A percentile compares a stretch with the other conserved stretches of the same genome.
phyloP scores from a whole-genome alignment of 352 stramenopile species.

The Globisporangium cylindrosporum region DNA sequence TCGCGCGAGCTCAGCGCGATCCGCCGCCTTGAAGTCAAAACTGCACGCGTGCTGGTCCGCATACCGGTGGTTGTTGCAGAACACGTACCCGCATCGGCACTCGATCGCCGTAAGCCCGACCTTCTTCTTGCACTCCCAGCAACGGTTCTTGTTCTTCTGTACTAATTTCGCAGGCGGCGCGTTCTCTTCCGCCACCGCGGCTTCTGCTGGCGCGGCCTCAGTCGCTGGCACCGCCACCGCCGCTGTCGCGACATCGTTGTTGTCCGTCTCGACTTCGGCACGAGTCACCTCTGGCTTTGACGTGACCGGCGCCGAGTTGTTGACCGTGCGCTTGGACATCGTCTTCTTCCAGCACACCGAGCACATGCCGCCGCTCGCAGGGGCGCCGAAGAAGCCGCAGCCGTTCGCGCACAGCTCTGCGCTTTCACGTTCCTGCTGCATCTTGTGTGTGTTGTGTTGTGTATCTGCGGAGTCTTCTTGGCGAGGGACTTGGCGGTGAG shows the following conservation, averaged over 20 bases:
- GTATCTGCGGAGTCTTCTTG: not conserved
- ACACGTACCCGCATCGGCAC: conserved; percentile 87
- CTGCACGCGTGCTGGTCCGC: conserved; percentile 83
- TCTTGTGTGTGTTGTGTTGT: conserved; percentile 21
- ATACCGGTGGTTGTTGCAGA: conserved; percentile 86
- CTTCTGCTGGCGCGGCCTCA: conserved; percentile 1
- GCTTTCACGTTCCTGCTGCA: conserved; percentile 83
- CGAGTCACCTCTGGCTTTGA: conserved; percentile 19
- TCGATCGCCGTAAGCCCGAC: conserved; percentile 87
- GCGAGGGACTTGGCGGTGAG: not conserved
- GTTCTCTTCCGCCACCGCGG: conserved; percentile 20
- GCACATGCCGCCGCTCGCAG: conserved; percentile 75
- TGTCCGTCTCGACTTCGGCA: conserved; percentile 13
- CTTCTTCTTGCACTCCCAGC: conserved; percentile 92
- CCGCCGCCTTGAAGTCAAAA: conserved; percentile 84
- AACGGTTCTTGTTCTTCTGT: conserved; percentile 91
- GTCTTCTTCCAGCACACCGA: conserved; percentile 86
- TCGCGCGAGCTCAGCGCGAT: conserved; percentile 70
- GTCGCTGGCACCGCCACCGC: not conserved
- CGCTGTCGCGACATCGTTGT: not conserved
- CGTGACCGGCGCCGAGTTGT: conserved; percentile 21
- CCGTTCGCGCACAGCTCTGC: conserved; percentile 69
- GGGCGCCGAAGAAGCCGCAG: conserved; percentile 76
- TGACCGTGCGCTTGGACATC: conserved; percentile 69
- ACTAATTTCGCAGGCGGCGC: conserved; percentile 36